Conservation (phyloP, 768 basidiomycete species). For the Tricholomella constricta region DNA sequence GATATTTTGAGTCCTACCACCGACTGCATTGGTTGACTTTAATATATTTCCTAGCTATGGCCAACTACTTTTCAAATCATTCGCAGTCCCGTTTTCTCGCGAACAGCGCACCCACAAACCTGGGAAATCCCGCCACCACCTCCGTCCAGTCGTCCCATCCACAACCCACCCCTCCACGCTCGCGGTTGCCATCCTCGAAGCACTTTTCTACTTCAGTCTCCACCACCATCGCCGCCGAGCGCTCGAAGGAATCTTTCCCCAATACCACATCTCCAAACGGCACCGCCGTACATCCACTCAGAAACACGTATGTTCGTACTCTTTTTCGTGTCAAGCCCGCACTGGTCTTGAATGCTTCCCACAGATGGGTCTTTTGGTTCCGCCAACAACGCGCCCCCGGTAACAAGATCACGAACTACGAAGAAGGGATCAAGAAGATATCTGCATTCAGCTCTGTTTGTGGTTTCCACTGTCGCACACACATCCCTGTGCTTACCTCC, state of each 20-base stretch:
- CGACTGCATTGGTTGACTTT: not conserved
- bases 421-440: slow-evolving; percentile 93
- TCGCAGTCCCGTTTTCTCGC: slow-evolving; percentile 72
- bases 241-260: slow-evolving; percentile 44
- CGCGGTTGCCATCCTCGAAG: slow-evolving; percentile 63
- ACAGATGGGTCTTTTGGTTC: slow-evolving; percentile 91
- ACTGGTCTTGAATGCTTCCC: slow-evolving; percentile 21
- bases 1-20: slow-evolving; percentile 10
- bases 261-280: slow-evolving; percentile 38
- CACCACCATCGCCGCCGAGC: slow-evolving; percentile 44
- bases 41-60: slow-evolving; percentile 37
- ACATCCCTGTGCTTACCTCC: slow-evolving; percentile 9
- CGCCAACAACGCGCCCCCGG: slow-evolving; percentile 88
- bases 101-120: slow-evolving; percentile 38
- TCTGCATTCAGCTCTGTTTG: slow-evolving; percentile 85
- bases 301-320: slow-evolving; percentile 87
- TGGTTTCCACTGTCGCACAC: slow-evolving; percentile 12
- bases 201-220: slow-evolving; percentile 68
- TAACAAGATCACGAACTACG: slow-evolving; percentile 88
- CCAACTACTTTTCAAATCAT: slow-evolving; percentile 84
- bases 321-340: slow-evolving; percentile 22
- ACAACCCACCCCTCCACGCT: slow-evolving; percentile 30
- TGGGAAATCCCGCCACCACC: slow-evolving; percentile 22
- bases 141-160: slow-evolving; percentile 24
- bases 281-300: slow-evolving; percentile 65